Evolutionary conservation across 2,329 filamentous ascomycete genomes (phyloP).

Genomic region (Dactylonectria macrodidyma): DNA sequence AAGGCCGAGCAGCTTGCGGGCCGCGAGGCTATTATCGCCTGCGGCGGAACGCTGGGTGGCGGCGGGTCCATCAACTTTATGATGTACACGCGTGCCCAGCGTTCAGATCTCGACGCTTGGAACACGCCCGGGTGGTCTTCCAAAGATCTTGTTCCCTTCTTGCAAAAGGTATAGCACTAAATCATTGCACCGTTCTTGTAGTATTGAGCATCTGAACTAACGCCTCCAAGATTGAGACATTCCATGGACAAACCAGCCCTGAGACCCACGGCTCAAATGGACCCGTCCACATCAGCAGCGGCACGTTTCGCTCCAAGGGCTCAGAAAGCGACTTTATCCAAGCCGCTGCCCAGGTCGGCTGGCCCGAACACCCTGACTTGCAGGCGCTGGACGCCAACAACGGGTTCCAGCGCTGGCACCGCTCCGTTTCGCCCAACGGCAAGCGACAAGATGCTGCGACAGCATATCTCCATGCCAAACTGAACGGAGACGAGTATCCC

Average conservation of each 20-base stretch:
- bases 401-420: slow-evolving; percentile 47
- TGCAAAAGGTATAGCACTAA: slow-evolving; percentile 47
- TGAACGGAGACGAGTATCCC: slow-evolving; percentile 57
- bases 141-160: slow-evolving; percentile 49
- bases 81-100: slow-evolving; percentile 52
- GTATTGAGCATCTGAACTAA: neutral
- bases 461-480: slow-evolving; percentile 58
- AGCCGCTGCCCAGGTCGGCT: slow-evolving; percentile 63
- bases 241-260: slow-evolving; percentile 61
- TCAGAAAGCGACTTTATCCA: slow-evolving; percentile 66
- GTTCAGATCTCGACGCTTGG: slow-evolving; percentile 53
- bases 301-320: slow-evolving; percentile 58
- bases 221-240: slow-evolving; percentile 65
- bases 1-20: slow-evolving; percentile 41
- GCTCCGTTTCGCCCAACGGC: slow-evolving; percentile 65
- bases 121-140: slow-evolving; percentile 52
- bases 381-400: slow-evolving; percentile 63
- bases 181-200: too few species aligned
- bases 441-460: slow-evolving; percentile 70
- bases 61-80: slow-evolving; percentile 53
- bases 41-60: slow-evolving; percentile 49
- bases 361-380: slow-evolving; percentile 66
- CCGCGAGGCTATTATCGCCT: slow-evolving; percentile 44
- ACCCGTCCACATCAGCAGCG: slow-evolving; percentile 68
- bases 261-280: slow-evolving; percentile 67